phyloP scores from a whole-genome alignment of 202 grass and related monocot species.

The Setaria viridis region DNA sequence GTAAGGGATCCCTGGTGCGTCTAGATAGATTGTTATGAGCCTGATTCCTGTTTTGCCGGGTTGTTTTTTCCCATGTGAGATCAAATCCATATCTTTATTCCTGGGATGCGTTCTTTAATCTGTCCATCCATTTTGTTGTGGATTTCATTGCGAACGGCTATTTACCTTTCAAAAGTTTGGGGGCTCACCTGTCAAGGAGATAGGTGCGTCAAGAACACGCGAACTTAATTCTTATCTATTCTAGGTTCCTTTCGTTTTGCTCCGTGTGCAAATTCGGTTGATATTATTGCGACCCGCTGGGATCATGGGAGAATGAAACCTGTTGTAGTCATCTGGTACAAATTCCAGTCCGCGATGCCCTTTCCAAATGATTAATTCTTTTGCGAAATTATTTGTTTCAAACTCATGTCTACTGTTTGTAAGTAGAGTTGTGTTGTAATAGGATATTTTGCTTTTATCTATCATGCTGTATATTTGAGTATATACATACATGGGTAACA shows the following conservation, averaged over 20 bases:
- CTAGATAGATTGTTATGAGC: too few species aligned
- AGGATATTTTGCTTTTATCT: background rate
- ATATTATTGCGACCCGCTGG: background rate
- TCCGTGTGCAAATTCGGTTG: background rate
- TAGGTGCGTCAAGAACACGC: background rate
- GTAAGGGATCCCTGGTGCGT: too few species aligned
- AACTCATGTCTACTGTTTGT: background rate
- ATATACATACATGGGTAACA: background rate
- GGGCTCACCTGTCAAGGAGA: background rate
- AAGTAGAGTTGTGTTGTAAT: background rate
- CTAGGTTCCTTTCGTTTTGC: background rate
- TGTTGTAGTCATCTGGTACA: background rate
- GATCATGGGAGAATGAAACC: background rate
- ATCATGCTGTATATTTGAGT: background rate
- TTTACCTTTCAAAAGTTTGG: too few species aligned
- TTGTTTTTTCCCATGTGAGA: too few species aligned
- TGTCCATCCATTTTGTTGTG: too few species aligned
- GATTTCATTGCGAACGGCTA: too few species aligned
- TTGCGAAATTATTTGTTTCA: background rate
- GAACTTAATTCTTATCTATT: background rate
- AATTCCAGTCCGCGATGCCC: background rate
- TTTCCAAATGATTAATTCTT: background rate
- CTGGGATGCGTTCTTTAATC: too few species aligned
- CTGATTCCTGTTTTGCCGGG: too few species aligned
- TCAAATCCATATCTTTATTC: too few species aligned